Percentiles rank a stretch among this genome's conserved stretches.
Conservation (phyloP, 2,329 filamentous ascomycete genomes). For the Trichoderma endophyticum region DNA sequence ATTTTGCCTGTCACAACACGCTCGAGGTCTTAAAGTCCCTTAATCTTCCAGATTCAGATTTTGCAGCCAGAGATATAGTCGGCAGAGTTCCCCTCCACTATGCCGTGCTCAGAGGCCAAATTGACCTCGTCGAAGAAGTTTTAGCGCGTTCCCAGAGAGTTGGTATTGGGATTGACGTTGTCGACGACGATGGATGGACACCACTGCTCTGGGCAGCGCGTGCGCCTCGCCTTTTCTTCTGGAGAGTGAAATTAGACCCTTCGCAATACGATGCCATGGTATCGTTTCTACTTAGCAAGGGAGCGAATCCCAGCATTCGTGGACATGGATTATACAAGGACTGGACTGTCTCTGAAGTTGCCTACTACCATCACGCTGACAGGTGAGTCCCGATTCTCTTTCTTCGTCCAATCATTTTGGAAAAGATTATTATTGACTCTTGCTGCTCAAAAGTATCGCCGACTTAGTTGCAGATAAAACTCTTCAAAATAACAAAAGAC, state of each 20-base stretch:
- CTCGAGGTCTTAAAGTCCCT: not conserved
- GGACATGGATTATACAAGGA: not conserved
- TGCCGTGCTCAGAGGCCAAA: not conserved
- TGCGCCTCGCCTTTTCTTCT: not conserved
- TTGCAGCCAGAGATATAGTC: not conserved
- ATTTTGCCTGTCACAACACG: not conserved
- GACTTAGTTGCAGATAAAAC: not conserved
- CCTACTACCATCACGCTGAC: not conserved
- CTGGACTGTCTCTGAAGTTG: not conserved
- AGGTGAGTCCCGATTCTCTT: not conserved
- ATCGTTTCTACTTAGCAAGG: not conserved
- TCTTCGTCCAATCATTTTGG: not conserved
- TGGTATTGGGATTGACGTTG: not conserved
- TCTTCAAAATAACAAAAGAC: not conserved
- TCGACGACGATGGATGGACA: conserved; percentile 1
- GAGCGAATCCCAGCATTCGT: not conserved
- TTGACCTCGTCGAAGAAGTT: not conserved
- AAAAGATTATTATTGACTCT: not conserved
- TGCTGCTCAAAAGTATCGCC: not conserved
- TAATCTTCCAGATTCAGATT: not conserved
- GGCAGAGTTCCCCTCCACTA: conserved; percentile 5
- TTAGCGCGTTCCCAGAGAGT: not conserved
- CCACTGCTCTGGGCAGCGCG: conserved; percentile 2
- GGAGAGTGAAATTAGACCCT: no score
- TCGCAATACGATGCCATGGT: not conserved